Base-by-base conservation (phyloP, 148 eudicot species). In the Amaranthus hypochondriacus region DNA sequence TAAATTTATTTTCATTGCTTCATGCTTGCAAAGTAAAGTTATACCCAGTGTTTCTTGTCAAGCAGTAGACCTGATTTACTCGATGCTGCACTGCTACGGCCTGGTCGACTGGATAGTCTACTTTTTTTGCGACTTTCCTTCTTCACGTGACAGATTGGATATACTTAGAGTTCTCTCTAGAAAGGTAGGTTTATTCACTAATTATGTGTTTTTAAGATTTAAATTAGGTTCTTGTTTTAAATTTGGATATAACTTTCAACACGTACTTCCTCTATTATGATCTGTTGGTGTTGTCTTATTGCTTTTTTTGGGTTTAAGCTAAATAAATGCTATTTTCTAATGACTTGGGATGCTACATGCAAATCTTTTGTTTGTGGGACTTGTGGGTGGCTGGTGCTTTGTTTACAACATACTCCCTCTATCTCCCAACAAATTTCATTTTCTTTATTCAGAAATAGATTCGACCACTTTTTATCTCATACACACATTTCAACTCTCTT, bases 31-130 rank as follows among this genome's bases (percentile, higher is more conserved):
- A 77, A 54, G 5, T 50, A 3, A 8, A 39, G 58, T 65, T 14
- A 76, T 50, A 58, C 9, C 71, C 62, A 9, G 7, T 48, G 7
- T 55, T 61, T 69, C 9, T 69, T 81, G 73, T 75, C 78, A 71
- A 84, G 81, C 91, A 95, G 99, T 87, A 85, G 99, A 65, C 99
- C 99, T 14, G 99, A 95, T 89, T 80, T 95, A 83, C 92, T 95
- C 63, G 99, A 95, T 90, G 97, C 99, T 81, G 99, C 99, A 68
- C 85, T 95, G 79, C 71, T 95, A 73, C 89, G 97, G 73, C 99
- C 99, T 79, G 99, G 99, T 70, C 84, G 99, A 80, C 83, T 95
- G 73, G 99, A 95, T 78, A 90, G 97, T 48, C 94, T 92, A 77
- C 90, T 95, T 75, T 92, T 92, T 95, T 68, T 95, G 99, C 77